Percentiles rank a stretch among this genome's conserved stretches.
Conservation (phyloP, 192 early-diverging fungal genomes). For the Phlyctochytrium bullatum region DNA sequence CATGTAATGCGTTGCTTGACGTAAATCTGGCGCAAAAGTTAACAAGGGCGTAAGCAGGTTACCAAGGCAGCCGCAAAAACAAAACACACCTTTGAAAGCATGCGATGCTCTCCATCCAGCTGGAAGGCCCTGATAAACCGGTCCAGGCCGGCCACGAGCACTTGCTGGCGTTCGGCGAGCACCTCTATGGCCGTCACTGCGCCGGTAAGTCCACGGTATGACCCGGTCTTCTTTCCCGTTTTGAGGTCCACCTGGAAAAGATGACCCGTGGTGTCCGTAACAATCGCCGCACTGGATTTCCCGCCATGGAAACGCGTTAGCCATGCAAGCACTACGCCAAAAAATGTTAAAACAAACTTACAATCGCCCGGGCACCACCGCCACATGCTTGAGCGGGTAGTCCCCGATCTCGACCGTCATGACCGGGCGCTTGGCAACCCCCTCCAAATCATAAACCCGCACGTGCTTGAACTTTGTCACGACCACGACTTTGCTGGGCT, state of each 20-base stretch:
- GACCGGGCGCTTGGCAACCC: slow-evolving; percentile 64
- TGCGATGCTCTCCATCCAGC: slow-evolving; percentile 31
- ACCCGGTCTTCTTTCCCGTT: slow-evolving; percentile 30
- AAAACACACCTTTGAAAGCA: slow-evolving; percentile 29
- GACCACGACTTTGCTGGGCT: slow-evolving; percentile 55
- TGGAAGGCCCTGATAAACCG: slow-evolving; percentile 77
- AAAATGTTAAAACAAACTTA: slow-evolving; percentile 55
- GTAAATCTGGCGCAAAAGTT: slow-evolving; percentile 64
- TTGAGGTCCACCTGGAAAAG: slow-evolving; percentile 25
- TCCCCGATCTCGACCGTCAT: slow-evolving; percentile 65
- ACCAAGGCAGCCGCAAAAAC: slow-evolving; percentile 6
- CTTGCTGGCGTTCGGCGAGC: neutral
- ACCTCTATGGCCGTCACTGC: slow-evolving; percentile 31
- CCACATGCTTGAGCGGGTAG: slow-evolving; percentile 60
- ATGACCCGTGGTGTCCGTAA: slow-evolving; percentile 42
- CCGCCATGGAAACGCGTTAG: slow-evolving; percentile 13
- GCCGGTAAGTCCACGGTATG: slow-evolving; percentile 36
- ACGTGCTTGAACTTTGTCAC: slow-evolving; percentile 69
- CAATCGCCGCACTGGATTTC: too few relatives aligned
- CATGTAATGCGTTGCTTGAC: slow-evolving; percentile 76
- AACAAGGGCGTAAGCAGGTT: slow-evolving; percentile 7
- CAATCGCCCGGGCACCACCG: slow-evolving; percentile 24
- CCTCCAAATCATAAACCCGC: slow-evolving; percentile 77
- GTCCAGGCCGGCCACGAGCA: slow-evolving; percentile 71
- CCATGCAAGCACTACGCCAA: neutral